Conservation (phyloP, 129 eudicot genomes). For the Pseudognaphalium luteoalbum region DNA sequence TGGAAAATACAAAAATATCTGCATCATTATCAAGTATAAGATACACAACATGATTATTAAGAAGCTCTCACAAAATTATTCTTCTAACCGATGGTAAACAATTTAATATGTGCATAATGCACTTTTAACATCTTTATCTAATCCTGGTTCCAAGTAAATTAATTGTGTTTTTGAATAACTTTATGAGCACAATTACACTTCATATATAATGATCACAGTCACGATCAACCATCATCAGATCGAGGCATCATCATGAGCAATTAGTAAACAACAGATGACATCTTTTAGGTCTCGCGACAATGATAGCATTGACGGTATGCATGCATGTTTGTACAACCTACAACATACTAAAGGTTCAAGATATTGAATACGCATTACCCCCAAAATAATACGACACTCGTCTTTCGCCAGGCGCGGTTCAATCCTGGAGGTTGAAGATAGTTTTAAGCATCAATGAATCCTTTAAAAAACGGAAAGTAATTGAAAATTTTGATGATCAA, state of each 20-base stretch:
- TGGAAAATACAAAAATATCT: conserved; percentile 12
- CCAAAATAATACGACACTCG: conserved; percentile 27
- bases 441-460: conserved; percentile 27
- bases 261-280: neutral
- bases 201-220: neutral
- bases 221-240: neutral
- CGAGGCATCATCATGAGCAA: neutral
- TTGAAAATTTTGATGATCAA: neutral
- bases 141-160: neutral
- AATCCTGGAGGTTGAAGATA: conserved; percentile 34
- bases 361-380: conserved; percentile 32
- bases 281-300: neutral
- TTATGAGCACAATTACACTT: conserved; percentile 1
- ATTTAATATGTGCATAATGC: neutral
- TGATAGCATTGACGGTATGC: neutral
- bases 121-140: neutral
- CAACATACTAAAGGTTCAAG: conserved; percentile 13
- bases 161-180: neutral
- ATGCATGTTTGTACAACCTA: conserved; percentile 5
- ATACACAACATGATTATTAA: conserved; percentile 9
- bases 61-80: neutral
- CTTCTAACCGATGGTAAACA: neutral
- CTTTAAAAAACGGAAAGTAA: conserved; percentile 1
- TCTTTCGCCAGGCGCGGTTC: conserved; percentile 35
- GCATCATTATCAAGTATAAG: conserved; percentile 29